Percentiles rank a stretch among this genome's conserved stretches.
These are phyloP conservation scores for Metarhizium anisopliae DNA, from an alignment of 2,329 filamentous ascomycete genomes.

Conservation along the genomic window DNA sequence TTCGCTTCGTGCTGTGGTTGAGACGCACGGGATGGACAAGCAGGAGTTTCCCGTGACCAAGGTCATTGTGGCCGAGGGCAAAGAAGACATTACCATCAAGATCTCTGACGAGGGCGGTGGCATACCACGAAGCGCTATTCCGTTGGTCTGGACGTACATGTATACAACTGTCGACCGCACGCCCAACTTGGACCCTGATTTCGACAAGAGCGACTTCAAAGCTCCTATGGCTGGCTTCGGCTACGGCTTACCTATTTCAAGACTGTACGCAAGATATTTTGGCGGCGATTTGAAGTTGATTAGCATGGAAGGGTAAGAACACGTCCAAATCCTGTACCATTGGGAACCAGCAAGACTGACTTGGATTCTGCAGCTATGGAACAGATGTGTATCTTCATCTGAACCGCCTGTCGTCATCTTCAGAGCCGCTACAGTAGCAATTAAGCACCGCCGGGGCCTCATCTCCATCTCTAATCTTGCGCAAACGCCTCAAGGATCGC, in stretches of 20 bases:
- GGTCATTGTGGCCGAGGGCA: slow-evolving; percentile 93
- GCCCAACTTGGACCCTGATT: slow-evolving; percentile 89
- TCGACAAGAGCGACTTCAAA: slow-evolving; percentile 98
- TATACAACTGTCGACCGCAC: slow-evolving; percentile 98
- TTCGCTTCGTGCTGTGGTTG: slow-evolving; percentile 91
- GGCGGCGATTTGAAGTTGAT: slow-evolving; percentile 95
- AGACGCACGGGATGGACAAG: slow-evolving; percentile 89
- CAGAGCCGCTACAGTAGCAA: slow-evolving; percentile 92
- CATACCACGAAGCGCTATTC: slow-evolving; percentile 86
- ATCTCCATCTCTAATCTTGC: slow-evolving; percentile 29
- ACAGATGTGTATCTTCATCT: slow-evolving; percentile 98
- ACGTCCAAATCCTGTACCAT: slow-evolving; percentile 7
- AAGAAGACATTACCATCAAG: slow-evolving; percentile 99
- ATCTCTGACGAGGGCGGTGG: slow-evolving; percentile 94
- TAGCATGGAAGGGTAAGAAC: slow-evolving; percentile 91
- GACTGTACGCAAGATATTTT: slow-evolving; percentile 93
- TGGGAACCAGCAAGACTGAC: slow-evolving; percentile 1
- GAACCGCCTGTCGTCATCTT: slow-evolving; percentile 89
- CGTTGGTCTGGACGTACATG: slow-evolving; percentile 99
- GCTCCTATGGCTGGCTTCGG: slow-evolving; percentile 98
- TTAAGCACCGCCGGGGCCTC: slow-evolving; percentile 42
- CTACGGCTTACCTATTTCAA: slow-evolving; percentile 91
- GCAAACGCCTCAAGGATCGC: slow-evolving; percentile 56
- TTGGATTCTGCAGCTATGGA: slow-evolving; percentile 60
- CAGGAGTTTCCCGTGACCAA: slow-evolving; percentile 95